Base-by-base conservation (phyloP, 495 filamentous ascomycete genomes). In the Xylaria flabelliformis region DNA sequence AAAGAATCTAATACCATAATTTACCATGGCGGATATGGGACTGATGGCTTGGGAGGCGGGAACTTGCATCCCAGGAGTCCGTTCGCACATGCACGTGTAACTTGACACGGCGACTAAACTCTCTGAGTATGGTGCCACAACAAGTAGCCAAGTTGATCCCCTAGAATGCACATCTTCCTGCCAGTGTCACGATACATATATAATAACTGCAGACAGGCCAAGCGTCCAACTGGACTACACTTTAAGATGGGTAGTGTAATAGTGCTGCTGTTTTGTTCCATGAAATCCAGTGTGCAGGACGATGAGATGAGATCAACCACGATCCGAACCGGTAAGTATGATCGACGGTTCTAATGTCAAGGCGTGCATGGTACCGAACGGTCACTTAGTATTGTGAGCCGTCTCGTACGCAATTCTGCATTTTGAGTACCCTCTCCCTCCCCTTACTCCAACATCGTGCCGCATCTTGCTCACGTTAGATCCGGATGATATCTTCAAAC, bases 241-340 rank as follows among this genome's bases (percentile, higher is more conserved):
- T 42, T 10, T 42, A 42, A 1, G 39, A 12, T 42, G 13, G 12
- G 39, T 41, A 41, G 10, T 41, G 39, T 12, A 12, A 41, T 10
- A 41, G 39, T 41, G 39, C 39, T 41, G 39, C 9, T 2, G 39
- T 41, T 12, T 9, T 41, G 39, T 41, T 41, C 39, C 39, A 42
- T 42, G 39, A 42, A 9, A 42, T 9, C 10, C 9, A 19, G 41
- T 50, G 50, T 19, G 41, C 62, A 19, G 39, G n/a, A n/a, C 21
- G 15, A 34, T n/a, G 24, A 21, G 42, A 66, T 66, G 24, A 21
- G 42, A 66, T 66, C 26, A 66, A 66, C 26, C 63, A 67, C 46
- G 64, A 53, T 36, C 39, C 44, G 44, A 39, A 24, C 29, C 32
- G 17, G 3, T 39, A 26, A 67, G 48, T 36, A 48, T 32, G 46